Base-by-base conservation (phyloP, 805 yeast species). In the Kodamaea fukazawae region DNA sequence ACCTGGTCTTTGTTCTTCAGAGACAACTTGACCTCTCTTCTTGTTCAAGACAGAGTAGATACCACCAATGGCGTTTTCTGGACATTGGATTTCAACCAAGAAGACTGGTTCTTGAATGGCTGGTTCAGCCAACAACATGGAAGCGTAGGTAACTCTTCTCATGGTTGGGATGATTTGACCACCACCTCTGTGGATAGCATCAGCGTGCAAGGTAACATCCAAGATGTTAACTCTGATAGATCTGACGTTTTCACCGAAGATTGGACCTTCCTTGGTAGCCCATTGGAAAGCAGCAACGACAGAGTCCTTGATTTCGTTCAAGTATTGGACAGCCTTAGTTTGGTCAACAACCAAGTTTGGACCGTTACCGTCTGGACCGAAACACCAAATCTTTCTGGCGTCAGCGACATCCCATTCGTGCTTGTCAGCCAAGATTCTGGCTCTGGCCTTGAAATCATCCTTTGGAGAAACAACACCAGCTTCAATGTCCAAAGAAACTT, bases 171-270 rank as follows among this genome's bases (percentile, higher is more conserved):
- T 89, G 73, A 91, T 83, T 81, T 91, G 99, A 78, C 98, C 99
- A 79, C 95, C 96, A 83, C 98, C 98, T 86, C 99, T 90, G 86
- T 91, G 99, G 77, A 91, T 91, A 75, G 99, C 96, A 86, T 91
- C 99, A 70, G 98, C 96, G 77, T 91, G 99, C 75, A 91, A 81
- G 60, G 96, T 90, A 67, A 91, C 99, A 83, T 91, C 99, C 78
- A 91, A 81, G 67, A 91, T 86, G 96, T 91, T 91, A 74, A 88
- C 77, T 79, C 98, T 89, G 65, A 89, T 80, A 63, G 96, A 86
- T 82, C 99, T 89, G 78, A 89, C 75, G 73, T 75, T 78, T 82
- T 93, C 98, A 79, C 95, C 96, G 67, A 93, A 79, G 71, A 91
- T 76, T 71, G 99, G 99, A 81, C 99, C 99, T 76, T 93, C 97